Evolutionary conservation across 257 asterid genomes (phyloP).

Genomic region (Misopates orontium): DNA sequence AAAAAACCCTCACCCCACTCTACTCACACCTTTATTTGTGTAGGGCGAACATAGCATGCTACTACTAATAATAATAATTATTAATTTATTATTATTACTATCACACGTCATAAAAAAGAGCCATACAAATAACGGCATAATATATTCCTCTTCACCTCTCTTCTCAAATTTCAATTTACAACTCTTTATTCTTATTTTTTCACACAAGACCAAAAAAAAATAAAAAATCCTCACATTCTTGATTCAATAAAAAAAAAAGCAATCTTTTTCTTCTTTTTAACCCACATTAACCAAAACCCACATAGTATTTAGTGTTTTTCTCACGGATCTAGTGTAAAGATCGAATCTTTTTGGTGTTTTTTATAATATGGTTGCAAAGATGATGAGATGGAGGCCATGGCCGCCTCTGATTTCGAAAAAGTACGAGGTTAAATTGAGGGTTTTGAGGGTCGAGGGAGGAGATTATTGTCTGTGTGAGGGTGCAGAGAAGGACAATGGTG

Average conservation of each 20-base stretch:
- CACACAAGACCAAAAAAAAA: too few relatives aligned
- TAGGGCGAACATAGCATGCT: too few relatives aligned
- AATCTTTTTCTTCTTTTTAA: not conserved
- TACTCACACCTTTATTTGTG: not conserved
- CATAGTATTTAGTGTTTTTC: constrained; percentile 23
- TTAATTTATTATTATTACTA: too few relatives aligned
- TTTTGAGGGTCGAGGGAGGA: constrained; percentile 44
- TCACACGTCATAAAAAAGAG: too few relatives aligned
- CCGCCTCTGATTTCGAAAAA: constrained; percentile 56
- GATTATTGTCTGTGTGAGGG: constrained; percentile 39
- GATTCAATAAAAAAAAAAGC: constrained; percentile 12
- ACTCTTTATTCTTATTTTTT: too few relatives aligned
- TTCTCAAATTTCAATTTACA: not conserved
- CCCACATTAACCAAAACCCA: constrained; percentile 26
- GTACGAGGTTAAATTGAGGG: constrained; percentile 46
- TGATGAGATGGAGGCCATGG: constrained; percentile 74
- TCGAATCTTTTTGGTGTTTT: constrained; percentile 13
- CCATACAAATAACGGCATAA: too few relatives aligned
- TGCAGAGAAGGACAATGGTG: constrained; percentile 36
- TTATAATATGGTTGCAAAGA: constrained; percentile 52
- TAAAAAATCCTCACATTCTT: constrained; percentile 16
- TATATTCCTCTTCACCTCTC: too few relatives aligned
- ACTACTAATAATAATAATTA: too few relatives aligned
- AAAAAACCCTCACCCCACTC: not conserved
- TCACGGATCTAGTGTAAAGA: constrained; percentile 35